Conservation (phyloP, 2,329 filamentous ascomycete species). For the Xylaria sp. region DNA sequence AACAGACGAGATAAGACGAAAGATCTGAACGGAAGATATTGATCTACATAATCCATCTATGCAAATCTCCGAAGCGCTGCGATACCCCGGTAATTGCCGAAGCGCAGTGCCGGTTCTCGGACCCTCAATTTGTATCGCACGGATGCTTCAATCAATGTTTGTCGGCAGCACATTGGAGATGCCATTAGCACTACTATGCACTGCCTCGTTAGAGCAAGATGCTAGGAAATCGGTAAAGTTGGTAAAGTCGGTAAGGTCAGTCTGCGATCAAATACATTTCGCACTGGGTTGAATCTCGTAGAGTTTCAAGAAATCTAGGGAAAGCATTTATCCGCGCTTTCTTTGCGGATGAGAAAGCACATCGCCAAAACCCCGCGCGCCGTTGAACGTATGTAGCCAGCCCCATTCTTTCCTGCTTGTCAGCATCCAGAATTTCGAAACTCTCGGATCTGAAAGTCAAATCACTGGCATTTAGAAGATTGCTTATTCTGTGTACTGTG, state of each 20-base stretch:
- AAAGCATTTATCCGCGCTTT: conserved; percentile 29
- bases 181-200: background rate
- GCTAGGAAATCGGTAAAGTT: background rate
- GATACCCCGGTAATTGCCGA: conserved; percentile 25
- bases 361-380: conserved; percentile 23
- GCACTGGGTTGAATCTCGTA: background rate
- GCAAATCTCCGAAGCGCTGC: conserved; percentile 8
- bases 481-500: background rate
- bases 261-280: background rate
- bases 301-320: conserved; percentile 12
- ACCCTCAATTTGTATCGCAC: background rate
- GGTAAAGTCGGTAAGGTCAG: background rate
- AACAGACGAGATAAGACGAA: background rate
- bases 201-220: background rate
- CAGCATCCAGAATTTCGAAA: background rate
- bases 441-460: background rate
- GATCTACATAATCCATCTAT: background rate
- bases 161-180: background rate
- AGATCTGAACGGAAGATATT: background rate
- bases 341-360: conserved; percentile 9
- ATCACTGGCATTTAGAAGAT: background rate
- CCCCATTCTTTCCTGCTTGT: conserved; percentile 8
- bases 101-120: conserved; percentile 25
- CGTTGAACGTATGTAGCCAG: background rate
- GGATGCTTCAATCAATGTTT: conserved; percentile 16